Base-by-base conservation (phyloP, 805 yeast species). In the Vanderwaltozyma polyspora region DNA sequence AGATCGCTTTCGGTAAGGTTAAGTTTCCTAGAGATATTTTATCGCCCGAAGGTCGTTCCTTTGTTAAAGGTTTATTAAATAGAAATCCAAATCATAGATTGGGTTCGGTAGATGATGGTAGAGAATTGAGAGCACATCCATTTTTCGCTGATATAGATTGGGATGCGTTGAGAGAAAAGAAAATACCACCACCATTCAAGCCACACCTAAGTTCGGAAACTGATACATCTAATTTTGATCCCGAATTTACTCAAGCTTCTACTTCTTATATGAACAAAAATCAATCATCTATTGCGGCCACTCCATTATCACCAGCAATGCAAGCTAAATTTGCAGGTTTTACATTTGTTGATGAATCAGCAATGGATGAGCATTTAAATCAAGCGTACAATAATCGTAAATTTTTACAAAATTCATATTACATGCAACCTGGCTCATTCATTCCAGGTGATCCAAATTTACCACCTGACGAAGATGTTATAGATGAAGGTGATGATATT, bases 241-340 rank as follows among this genome's bases (percentile, higher is more conserved):
- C 98, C 5, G 97, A 91, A 60, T 91, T 91, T 61, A 91, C 98
- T 15, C 79, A 78, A 48, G 84, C 94, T 28, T 79, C 93, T 13
- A 85, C 95, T 0, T 79, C 94, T 7, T 77, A 77, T 26, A 72
- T 86, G 56, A 79, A 68, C 49, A 76, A 74, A 48, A 46, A 52
- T 32, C 82, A 76, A 46, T n/a, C n/a, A n/a, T 66, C 51, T 10
- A 48, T 52, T 67, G 67, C 78, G 5, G 54, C 60, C 50, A 49
- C 62, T 46, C 50, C 95, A 4, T 64, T 91, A 42, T 79, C 93
- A 8, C 95, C 95, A 3, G 95, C 93, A 0, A 76, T 89, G 50
- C 98, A 91, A 63, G 96, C 91, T 34, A 87, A 87, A 55, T 91
- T 91, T 63, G 85, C 84, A 49, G 98, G 98, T 0, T 91, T 91